Percentiles rank a stretch among this genome's conserved stretches.
Conservation (phyloP, 345 rosid species). For the Eucalyptus dawsonii region DNA sequence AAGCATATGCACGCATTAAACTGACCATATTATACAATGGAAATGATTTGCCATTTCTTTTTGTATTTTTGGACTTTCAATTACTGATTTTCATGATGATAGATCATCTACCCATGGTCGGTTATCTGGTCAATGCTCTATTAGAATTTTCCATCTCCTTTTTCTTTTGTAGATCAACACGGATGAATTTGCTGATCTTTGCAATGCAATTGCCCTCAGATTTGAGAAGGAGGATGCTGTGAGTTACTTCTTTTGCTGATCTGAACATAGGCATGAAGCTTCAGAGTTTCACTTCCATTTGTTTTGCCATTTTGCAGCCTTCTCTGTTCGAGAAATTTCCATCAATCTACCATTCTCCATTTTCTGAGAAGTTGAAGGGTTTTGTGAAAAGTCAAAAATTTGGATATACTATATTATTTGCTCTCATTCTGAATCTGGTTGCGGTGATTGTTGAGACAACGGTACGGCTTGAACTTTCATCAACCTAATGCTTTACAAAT, state of each 20-base stretch:
- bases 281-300: background rate
- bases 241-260: slow-evolving; percentile 20
- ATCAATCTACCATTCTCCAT: slow-evolving; percentile 45
- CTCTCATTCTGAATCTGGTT: slow-evolving; percentile 65
- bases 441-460: slow-evolving; percentile 90
- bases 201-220: slow-evolving; percentile 89
- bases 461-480: slow-evolving; percentile 28
- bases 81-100: background rate
- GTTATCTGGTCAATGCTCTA: background rate
- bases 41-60: background rate
- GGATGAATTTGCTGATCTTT: slow-evolving; percentile 87
- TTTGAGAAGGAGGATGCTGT: slow-evolving; percentile 88
- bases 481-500: background rate
- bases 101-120: background rate
- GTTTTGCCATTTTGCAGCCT: slow-evolving; percentile 34
- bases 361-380: slow-evolving; percentile 62
- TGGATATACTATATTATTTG: slow-evolving; percentile 59
- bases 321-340: slow-evolving; percentile 60
- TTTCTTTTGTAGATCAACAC: slow-evolving; percentile 50
- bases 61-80: background rate
- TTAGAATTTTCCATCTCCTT: background rate
- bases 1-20: background rate
- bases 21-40: background rate
- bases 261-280: background rate
- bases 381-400: slow-evolving; percentile 60